Evolutionary conservation across 106 monocot species (phyloP).

Genomic region (Dioscorea zingiberensis): DNA sequence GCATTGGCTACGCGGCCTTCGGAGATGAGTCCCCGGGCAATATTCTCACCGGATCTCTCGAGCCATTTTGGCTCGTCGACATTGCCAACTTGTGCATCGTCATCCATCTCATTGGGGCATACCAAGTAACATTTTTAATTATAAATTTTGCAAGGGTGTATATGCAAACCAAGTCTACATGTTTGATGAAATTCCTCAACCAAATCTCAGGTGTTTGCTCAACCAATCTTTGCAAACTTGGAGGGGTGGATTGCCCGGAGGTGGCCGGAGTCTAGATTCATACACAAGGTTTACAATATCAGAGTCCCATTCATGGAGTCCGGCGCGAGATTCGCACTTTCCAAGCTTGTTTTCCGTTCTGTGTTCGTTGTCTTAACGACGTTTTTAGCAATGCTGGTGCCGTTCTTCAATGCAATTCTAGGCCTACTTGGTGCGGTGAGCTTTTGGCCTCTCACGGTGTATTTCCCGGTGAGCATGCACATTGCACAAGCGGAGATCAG

Average conservation of each 20-base stretch:
- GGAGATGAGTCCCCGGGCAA: conserved; percentile 55
- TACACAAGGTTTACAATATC: conserved; percentile 36
- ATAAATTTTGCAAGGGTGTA: background rate
- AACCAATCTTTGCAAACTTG: conserved; percentile 44
- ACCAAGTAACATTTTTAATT: conserved; percentile 28
- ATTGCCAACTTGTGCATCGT: conserved; percentile 61
- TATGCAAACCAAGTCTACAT: background rate
- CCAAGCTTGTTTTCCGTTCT: conserved; percentile 48
- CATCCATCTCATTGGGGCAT: conserved; percentile 55
- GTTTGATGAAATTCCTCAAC: background rate
- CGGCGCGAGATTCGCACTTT: conserved; percentile 27
- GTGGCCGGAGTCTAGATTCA: conserved; percentile 58
- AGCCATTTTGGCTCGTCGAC: conserved; percentile 72
- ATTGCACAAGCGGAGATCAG: conserved; percentile 34
- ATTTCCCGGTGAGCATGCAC: conserved; percentile 76
- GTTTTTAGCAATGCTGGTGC: conserved; percentile 51
- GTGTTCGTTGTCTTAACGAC: conserved; percentile 55
- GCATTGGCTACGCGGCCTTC: conserved; percentile 56
- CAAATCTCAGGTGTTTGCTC: conserved; percentile 45
- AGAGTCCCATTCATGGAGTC: conserved; percentile 9
- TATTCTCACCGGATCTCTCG: conserved; percentile 56
- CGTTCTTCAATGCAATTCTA: conserved; percentile 70
- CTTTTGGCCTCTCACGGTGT: conserved; percentile 66
- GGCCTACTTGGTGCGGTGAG: conserved; percentile 60
- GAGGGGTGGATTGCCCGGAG: conserved; percentile 23